These are phyloP conservation scores for Kodamaea suecica DNA, from an alignment of 1,139 yeast genomes.

Conservation along the genomic window DNA sequence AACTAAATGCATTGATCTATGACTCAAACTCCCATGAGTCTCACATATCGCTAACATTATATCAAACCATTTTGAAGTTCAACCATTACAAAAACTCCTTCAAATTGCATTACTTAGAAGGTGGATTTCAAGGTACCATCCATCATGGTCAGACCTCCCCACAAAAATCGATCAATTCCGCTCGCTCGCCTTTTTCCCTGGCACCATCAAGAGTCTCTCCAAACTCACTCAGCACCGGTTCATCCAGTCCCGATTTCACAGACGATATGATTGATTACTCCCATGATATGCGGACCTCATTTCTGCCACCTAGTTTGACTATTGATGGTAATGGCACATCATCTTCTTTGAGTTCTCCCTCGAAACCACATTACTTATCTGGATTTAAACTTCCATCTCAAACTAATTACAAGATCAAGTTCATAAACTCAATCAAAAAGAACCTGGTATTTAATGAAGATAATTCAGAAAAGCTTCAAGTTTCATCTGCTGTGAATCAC, in stretches of 20 bases:
- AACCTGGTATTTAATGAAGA: conserved; percentile 13
- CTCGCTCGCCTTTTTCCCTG: not conserved
- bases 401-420: conserved; percentile 19
- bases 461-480: not conserved
- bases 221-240: not conserved
- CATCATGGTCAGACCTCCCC: conserved; percentile 1
- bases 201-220: conserved; percentile 6
- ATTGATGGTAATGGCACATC: conserved; percentile 4
- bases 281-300: conserved; percentile 2
- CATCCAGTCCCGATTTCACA: conserved; percentile 1
- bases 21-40: conserved; percentile 35
- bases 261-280: conserved; percentile 13
- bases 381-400: conserved; percentile 26
- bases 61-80: conserved; percentile 44
- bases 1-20: conserved; percentile 45
- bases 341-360: conserved; percentile 3
- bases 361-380: conserved; percentile 10
- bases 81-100: conserved; percentile 22
- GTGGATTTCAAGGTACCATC: conserved; percentile 29
- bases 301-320: conserved; percentile 3
- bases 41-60: conserved; percentile 34
- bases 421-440: conserved; percentile 23
- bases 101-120: conserved; percentile 31
- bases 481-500: not conserved
- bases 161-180: not conserved